These are phyloP conservation scores for Decorospora gaudefroyi DNA, from an alignment of 2,329 filamentous ascomycete genomes.

Conservation along the genomic window DNA sequence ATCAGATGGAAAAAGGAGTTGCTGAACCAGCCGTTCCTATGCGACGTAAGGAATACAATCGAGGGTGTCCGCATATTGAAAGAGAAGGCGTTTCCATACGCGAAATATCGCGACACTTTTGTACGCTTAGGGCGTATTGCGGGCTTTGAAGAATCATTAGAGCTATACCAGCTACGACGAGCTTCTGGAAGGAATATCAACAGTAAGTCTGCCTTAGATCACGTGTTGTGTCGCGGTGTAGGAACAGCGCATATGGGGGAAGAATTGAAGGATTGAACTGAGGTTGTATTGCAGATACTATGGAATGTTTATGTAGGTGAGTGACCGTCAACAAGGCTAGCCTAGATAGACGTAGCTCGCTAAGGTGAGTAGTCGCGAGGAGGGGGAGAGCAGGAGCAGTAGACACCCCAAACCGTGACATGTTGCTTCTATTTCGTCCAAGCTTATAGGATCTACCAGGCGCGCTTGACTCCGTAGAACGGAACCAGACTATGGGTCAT, in stretches of 20 bases:
- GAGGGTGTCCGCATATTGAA: conserved; percentile 13
- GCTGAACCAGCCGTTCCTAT: conserved; percentile 22
- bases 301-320: too few species aligned
- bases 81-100: conserved; percentile 20
- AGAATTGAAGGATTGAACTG: neutral
- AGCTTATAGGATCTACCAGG: conserved; percentile 15
- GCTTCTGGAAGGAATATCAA: conserved; percentile 26
- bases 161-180: conserved; percentile 22
- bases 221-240: too few species aligned
- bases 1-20: conserved; percentile 24
- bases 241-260: too few species aligned
- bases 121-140: conserved; percentile 20
- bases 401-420: too few species aligned
- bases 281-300: neutral
- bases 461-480: conserved; percentile 8
- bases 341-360: too few species aligned
- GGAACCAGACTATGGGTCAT: conserved; percentile 23
- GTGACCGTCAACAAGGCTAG: too few species aligned
- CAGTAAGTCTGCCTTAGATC: conserved; percentile 18
- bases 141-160: conserved; percentile 20
- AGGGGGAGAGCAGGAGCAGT: too few species aligned
- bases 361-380: too few species aligned
- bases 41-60: conserved; percentile 13
- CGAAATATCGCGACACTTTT: conserved; percentile 24
- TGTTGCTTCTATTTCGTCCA: conserved; percentile 2